Percentiles rank a stretch among this genome's conserved stretches.
phyloP scores from a whole-genome alignment of 306 rosid genomes.

The Medicago lupulina region DNA sequence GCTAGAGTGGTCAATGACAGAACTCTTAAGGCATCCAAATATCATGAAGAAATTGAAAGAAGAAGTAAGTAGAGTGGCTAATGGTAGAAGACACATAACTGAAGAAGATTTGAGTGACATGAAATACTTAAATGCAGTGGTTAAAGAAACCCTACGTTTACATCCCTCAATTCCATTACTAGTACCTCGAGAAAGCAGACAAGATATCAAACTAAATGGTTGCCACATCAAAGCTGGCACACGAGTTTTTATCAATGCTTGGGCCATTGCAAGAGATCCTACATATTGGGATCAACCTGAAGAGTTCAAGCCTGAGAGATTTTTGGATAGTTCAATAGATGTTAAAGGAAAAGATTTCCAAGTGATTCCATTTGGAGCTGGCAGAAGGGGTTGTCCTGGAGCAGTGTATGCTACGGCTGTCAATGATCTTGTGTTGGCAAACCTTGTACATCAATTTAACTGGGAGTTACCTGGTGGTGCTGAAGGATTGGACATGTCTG shows the following conservation, averaged over 20 bases:
- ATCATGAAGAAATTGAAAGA: constrained; percentile 47
- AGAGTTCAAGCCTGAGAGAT: constrained; percentile 53
- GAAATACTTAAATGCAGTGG: constrained; percentile 54
- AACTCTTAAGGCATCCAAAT: constrained; percentile 48
- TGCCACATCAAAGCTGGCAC: constrained; percentile 27
- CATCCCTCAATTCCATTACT: constrained; percentile 57
- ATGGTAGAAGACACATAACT: constrained; percentile 30
- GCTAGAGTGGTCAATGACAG: constrained; percentile 46
- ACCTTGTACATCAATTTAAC: constrained; percentile 45
- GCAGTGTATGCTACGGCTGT: constrained; percentile 36
- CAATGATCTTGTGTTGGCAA: constrained; percentile 46
- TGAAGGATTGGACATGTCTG: constrained; percentile 41
- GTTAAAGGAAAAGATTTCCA: constrained; percentile 47
- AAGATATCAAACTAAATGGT: constrained; percentile 28
- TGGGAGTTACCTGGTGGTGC: constrained; percentile 42
- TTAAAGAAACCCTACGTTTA: constrained; percentile 35
- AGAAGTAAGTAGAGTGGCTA: constrained; percentile 44
- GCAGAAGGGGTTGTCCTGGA: constrained; percentile 54
- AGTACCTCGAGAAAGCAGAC: constrained; percentile 47
- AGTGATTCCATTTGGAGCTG: constrained; percentile 35
- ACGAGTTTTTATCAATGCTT: constrained; percentile 5
- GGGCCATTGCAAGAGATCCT: constrained; percentile 45
- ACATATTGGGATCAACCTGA: constrained; percentile 42
- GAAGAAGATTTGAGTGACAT: constrained; percentile 50
- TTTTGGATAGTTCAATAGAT: constrained; percentile 43